Evolutionary conservation across 2,329 filamentous ascomycete genomes (phyloP), one percentile per base, ranked within the genome.

Genomic region (Cercospora berteroae): DNA sequence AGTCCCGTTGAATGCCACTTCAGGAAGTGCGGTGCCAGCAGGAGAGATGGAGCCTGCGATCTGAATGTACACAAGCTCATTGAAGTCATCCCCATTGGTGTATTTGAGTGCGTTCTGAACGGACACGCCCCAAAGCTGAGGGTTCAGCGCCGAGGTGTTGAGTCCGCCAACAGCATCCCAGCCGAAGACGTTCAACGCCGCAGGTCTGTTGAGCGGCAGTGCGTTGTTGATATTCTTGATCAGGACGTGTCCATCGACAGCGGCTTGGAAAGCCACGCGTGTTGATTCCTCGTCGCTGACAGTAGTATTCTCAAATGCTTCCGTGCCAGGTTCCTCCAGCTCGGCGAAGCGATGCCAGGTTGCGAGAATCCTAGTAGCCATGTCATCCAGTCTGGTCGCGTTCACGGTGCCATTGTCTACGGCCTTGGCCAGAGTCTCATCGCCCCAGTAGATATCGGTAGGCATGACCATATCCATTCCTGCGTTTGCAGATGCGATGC

Each of bases 231-330:
- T 78, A 74, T 90, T 89, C 75, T 89, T 89, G 31, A 89, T 81
- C 0, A 89, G 81, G 2, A 89, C 87, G 57, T 88, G 86, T 5
- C 88, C 86, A 69, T 88, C 86, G 1, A 88, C 78, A 0, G 86
- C 87, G 1, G 85, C 83, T 13, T 86, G 80, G 0, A 88, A 72
- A 0, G 88, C 74, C 0, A 83, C 80, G 0, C 81, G 76, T 1
- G 82, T 81, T 8, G 83, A 80, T 5, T 80, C 77, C 13, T 80
- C 73, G 73, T 88, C 83, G 12, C 85, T 80, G 6, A 83, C 87
- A 69, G 89, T 83, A 5, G 88, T 79, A 10, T 83, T 76, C 0
- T 71, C 69, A 66, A 88, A 86, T 0, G 71, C 57, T 1, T 84
- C 81, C 78, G 88, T 83, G 8, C 86, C 86, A 63, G 70, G 74